Evolutionary conservation across 306 rosid genomes (phyloP), one percentile per base, ranked within the genome.

Genomic region (Malus orientalis): DNA sequence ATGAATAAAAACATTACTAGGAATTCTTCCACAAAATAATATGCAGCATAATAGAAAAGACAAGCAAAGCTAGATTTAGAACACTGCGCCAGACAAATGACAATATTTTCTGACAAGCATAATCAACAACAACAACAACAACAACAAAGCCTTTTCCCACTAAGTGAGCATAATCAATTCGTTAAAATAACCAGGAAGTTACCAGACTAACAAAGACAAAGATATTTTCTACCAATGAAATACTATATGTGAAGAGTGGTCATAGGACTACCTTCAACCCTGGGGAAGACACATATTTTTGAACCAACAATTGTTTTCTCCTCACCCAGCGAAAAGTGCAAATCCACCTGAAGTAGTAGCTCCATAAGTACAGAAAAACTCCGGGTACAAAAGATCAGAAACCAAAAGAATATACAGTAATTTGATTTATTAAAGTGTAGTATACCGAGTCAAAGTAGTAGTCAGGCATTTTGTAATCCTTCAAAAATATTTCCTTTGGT

Each of bases 391-490:
- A 75, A 75, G 33, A 9, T 47, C 82, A 83, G 71, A 76, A 54
- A 44, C 13, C 38, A 73, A 76, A 80, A 67, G 45, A 68, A 44
- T 68, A 87, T 36, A 74, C 22, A 63, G 62, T 73, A 70, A 59
- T 59, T 74, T 73, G 72, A 64, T 70, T 72, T 62, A 57, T 4
- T 27, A 22, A 13, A 42, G 23, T 40, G 22, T 70, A 45, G 19
- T 77, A 49, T 84, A 92, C 98, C 80, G 86, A 81, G 53, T 95
- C 97, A 81, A 95, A 92, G 85, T 91, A 92, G 88, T 92, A 89
- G 87, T 95, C 92, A 20, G 99, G 98, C 91, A 27, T 87, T 82
- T 91, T 87, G 82, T 95, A 95, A 74, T 95, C 96, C 85, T 91
- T 92, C 86, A 95, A 88, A 85, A 92, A 89, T 69, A 95, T 89